A percentile compares a stretch with the other conserved stretches of the same genome.
These are phyloP conservation scores for Gyromitra esculenta DNA, from an alignment of 2,329 filamentous ascomycete genomes.

Conservation along the genomic window DNA sequence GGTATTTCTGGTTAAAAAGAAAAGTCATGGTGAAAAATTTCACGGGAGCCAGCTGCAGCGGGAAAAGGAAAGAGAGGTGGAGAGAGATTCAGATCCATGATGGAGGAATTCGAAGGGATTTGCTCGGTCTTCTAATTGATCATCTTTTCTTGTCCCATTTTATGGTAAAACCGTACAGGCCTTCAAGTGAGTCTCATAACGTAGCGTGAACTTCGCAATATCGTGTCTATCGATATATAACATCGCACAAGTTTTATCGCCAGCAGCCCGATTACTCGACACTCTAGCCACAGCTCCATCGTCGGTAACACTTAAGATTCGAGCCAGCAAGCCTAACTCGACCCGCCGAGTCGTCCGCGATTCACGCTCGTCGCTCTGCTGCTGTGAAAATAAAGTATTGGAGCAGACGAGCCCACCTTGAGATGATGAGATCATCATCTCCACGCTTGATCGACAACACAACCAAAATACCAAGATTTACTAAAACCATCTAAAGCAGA, in stretches of 20 bases:
- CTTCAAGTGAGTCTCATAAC: background rate
- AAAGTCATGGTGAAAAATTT: background rate
- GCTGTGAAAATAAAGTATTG: constrained; percentile 17
- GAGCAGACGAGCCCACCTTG: background rate
- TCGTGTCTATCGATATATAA: background rate
- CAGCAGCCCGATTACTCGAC: no score
- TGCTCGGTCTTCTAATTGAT: background rate
- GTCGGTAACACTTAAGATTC: no score
- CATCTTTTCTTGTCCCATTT: background rate
- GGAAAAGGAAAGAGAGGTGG: no score
- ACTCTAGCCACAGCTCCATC: no score
- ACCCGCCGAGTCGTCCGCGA: background rate
- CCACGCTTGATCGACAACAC: no score
- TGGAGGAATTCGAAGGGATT: background rate
- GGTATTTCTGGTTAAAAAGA: background rate
- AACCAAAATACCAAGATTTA: no score
- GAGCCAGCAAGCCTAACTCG: no score
- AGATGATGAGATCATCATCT: no score
- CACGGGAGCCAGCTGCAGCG: background rate
- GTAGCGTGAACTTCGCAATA: background rate
- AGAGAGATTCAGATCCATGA: no score
- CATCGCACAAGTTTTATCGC: no score
- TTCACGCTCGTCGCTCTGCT: background rate
- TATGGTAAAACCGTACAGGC: background rate
- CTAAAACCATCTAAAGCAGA: no score